Conservation (phyloP, 2,329 filamentous ascomycete genomes). For the Stachybotrys elegans region DNA sequence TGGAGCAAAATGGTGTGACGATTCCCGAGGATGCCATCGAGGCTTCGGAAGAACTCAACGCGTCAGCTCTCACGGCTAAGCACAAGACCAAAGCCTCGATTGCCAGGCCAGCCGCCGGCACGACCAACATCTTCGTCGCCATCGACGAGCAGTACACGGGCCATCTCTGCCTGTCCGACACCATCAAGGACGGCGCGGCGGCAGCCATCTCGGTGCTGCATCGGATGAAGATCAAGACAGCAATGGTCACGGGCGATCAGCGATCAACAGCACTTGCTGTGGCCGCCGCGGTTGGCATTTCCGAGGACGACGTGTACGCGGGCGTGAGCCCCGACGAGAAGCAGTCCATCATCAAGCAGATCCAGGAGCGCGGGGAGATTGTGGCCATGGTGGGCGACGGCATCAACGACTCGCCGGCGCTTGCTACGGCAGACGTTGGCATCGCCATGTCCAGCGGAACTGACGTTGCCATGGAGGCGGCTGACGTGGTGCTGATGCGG, state of each 20-base stretch:
- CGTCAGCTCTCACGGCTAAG: constrained; percentile 28
- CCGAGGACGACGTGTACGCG: constrained; percentile 69
- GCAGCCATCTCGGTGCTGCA: constrained; percentile 78
- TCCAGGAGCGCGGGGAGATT: constrained; percentile 69
- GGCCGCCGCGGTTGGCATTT: constrained; percentile 76
- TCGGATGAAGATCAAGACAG: constrained; percentile 78
- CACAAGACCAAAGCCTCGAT: constrained; percentile 25
- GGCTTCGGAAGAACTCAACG: constrained; percentile 56
- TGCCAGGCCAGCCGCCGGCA: constrained; percentile 53
- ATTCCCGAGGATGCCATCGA: constrained; percentile 61
- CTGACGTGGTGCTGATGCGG: constrained; percentile 92
- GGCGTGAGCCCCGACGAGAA: constrained; percentile 91
- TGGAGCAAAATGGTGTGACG: constrained; percentile 64
- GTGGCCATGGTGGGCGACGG: constrained; percentile 98
- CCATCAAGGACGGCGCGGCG: constrained; percentile 80
- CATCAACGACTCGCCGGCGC: constrained; percentile 95
- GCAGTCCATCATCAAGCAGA: constrained; percentile 71
- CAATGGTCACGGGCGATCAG: constrained; percentile 93
- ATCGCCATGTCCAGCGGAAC: constrained; percentile 91
- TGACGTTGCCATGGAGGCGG: constrained; percentile 96
- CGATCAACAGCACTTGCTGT: constrained; percentile 78
- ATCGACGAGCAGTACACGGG: constrained; percentile 80
- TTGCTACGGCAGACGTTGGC: constrained; percentile 87
- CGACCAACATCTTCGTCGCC: constrained; percentile 87
- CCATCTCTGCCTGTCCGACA: constrained; percentile 79